A percentile compares a stretch with the other conserved stretches of the same genome.
phyloP scores from a whole-genome alignment of 768 basidiomycete species.

The Fomitopsis serialis region DNA sequence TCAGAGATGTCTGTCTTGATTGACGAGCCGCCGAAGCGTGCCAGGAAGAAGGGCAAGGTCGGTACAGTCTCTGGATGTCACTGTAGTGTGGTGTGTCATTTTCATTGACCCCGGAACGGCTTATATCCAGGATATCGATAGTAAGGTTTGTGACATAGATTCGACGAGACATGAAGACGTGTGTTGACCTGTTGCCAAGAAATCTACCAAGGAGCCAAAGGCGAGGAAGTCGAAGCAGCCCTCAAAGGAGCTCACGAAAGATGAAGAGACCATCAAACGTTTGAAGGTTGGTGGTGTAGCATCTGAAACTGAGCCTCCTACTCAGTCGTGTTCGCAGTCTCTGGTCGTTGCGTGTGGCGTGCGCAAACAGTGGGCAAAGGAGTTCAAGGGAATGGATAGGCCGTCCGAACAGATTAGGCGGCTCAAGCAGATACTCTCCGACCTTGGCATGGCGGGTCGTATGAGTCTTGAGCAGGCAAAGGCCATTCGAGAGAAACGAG shows the following conservation, averaged over 20 bases:
- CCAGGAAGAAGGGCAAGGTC: constrained; percentile 30
- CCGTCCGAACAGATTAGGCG: constrained; percentile 60
- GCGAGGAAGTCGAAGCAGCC: constrained; percentile 26
- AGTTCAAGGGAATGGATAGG: constrained; percentile 55
- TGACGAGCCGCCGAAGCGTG: constrained; percentile 49
- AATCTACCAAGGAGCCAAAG: constrained; percentile 25
- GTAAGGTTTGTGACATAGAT: too few species aligned
- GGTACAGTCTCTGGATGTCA: neutral
- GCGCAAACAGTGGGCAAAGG: constrained; percentile 71
- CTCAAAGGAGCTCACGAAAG: constrained; percentile 36
- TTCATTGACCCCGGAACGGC: neutral
- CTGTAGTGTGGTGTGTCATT: too few species aligned
- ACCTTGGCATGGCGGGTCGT: constrained; percentile 77
- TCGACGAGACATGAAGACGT: too few species aligned
- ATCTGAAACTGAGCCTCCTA: neutral
- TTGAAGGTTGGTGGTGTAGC: constrained; percentile 48
- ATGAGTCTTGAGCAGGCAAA: constrained; percentile 80
- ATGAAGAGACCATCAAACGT: constrained; percentile 70
- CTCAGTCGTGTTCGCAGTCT: constrained; percentile 33
- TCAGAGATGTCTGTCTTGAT: constrained; percentile 57
- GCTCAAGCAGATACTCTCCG: constrained; percentile 57
- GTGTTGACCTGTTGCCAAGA: too few species aligned
- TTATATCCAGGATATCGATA: neutral
- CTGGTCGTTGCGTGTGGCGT: constrained; percentile 72
- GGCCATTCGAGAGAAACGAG: constrained; percentile 64